These are phyloP conservation scores for Rhinocladiella similis DNA, from an alignment of 2,329 filamentous ascomycete species.

Conservation along the genomic window DNA sequence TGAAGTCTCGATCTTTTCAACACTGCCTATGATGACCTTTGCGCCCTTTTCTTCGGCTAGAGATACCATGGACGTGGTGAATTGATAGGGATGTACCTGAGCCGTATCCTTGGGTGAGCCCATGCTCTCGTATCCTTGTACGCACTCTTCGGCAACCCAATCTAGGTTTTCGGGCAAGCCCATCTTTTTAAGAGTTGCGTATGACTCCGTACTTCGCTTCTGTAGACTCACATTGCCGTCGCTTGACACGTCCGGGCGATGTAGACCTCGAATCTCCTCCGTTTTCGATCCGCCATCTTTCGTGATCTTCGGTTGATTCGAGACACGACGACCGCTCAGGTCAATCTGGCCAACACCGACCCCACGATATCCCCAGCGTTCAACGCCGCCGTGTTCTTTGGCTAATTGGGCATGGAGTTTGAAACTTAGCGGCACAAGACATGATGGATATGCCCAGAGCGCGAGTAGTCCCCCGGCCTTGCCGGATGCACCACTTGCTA, in stretches of 20 bases:
- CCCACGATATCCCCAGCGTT: slow-evolving; percentile 82
- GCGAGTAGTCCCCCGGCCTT: slow-evolving; percentile 91
- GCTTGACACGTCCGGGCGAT: slow-evolving; percentile 16
- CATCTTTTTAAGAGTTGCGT: slow-evolving; percentile 54
- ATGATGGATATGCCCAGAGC: slow-evolving; percentile 85
- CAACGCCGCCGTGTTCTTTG: slow-evolving; percentile 74
- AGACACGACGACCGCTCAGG: slow-evolving; percentile 44
- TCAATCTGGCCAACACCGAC: slow-evolving; percentile 71
- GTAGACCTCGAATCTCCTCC: slow-evolving; percentile 30
- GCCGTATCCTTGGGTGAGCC: slow-evolving; percentile 77
- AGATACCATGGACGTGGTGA: slow-evolving; percentile 80
- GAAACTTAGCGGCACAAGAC: slow-evolving; percentile 83
- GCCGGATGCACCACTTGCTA: slow-evolving; percentile 89
- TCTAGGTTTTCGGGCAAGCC: slow-evolving; percentile 75
- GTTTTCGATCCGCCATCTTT: slow-evolving; percentile 30
- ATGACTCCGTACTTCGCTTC: slow-evolving; percentile 55
- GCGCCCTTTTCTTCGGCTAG: slow-evolving; percentile 71
- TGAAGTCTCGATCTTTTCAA: slow-evolving; percentile 58
- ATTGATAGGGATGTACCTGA: slow-evolving; percentile 89
- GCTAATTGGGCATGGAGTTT: slow-evolving; percentile 79
- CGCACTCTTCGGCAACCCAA: slow-evolving; percentile 72
- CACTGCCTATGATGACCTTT: slow-evolving; percentile 67
- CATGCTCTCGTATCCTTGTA: slow-evolving; percentile 79
- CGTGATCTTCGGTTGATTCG: slow-evolving; percentile 28
- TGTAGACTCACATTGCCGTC: slow-evolving; percentile 50